Evolutionary conservation across 768 basidiomycete genomes (phyloP), one percentile per base, ranked within the genome.

Genomic region (Sporobolomyces phaffii): DNA sequence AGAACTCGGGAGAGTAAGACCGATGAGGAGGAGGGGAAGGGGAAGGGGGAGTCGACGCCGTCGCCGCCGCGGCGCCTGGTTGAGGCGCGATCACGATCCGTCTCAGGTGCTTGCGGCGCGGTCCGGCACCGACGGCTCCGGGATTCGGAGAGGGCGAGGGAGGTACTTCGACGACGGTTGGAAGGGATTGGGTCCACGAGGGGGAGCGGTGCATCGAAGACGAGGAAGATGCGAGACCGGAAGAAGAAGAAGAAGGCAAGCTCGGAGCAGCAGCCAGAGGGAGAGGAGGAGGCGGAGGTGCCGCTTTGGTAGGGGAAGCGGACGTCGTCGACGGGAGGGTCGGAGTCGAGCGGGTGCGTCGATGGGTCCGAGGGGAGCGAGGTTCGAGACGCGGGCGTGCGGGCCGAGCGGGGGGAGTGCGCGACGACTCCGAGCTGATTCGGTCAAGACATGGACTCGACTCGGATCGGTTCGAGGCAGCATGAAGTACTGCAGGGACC

Each of bases 81-180:
- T 43, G 56, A 58, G 56, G 56, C 15, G 56, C 56, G 31, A 58
- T 58, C 56, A 34, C 28, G 43, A 58, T 58, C 26, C 43, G 56
- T 31, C 31, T 43, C 29, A 58, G 43, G n/a, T n/a, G n/a, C 13
- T 22, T 31, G 29, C 56, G 56, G 2, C 20, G n/a, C 26, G 54
- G n/a, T n/a, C 26, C 3, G 54, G 13, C 26, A 17, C 17, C 38
- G 38, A 17, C 38, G 38, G 9, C 38, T 9, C 10, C 38, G 38
- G n/a, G 38, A 38, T 17, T 38, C 38, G 40, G 54, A 10, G 54
- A 4, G 5, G 54, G 54, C 17, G 53, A 38, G 28, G 38, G 13
- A 29, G 43, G 29, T 6, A 44, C n/a, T 33, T 58, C 56, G 20
- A 31, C 31, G 41, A 58, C 56, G 22, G 56, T 58, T 31, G 56